These are phyloP conservation scores for Euphorbia neoarborescens DNA, from an alignment of 441 rosid species.

Conservation along the genomic window DNA sequence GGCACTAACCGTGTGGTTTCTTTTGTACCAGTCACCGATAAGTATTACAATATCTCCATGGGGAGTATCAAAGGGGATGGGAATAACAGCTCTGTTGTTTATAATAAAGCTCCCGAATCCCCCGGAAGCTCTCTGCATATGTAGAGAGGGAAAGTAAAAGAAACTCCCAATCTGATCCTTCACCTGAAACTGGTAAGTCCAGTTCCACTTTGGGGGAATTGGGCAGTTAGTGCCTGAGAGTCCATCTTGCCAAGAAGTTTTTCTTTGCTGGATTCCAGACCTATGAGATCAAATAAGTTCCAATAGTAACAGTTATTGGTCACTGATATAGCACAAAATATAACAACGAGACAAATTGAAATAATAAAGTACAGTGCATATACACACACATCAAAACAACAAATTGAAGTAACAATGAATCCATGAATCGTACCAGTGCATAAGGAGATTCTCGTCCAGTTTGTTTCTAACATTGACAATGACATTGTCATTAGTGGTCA, in stretches of 20 bases:
- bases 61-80: slow-evolving; percentile 76
- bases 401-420: not conserved
- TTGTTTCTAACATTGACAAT: slow-evolving; percentile 74
- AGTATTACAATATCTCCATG: slow-evolving; percentile 60
- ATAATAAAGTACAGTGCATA: not conserved
- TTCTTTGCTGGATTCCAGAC: slow-evolving; percentile 84
- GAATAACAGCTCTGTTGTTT: slow-evolving; percentile 61
- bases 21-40: slow-evolving; percentile 89
- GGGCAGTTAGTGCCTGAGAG: slow-evolving; percentile 87
- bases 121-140: slow-evolving; percentile 86
- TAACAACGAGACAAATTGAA: not conserved
- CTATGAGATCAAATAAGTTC: slow-evolving; percentile 30
- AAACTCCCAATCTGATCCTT: slow-evolving; percentile 95
- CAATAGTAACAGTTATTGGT: not conserved
- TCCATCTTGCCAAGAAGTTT: slow-evolving; percentile 97
- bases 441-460: slow-evolving; percentile 70
- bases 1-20: slow-evolving; percentile 75
- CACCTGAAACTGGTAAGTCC: slow-evolving; percentile 92
- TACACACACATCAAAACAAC: not conserved
- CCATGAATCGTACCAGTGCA: slow-evolving; percentile 55
- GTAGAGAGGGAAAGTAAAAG: slow-evolving; percentile 87
- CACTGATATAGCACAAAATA: not conserved
- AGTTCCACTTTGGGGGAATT: slow-evolving; percentile 84
- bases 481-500: slow-evolving; percentile 76
- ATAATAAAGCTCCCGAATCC: slow-evolving; percentile 76